Evolutionary conservation across 129 eudicot species (phyloP), one percentile per base, ranked within the genome.

Genomic region (Arctium minus): DNA sequence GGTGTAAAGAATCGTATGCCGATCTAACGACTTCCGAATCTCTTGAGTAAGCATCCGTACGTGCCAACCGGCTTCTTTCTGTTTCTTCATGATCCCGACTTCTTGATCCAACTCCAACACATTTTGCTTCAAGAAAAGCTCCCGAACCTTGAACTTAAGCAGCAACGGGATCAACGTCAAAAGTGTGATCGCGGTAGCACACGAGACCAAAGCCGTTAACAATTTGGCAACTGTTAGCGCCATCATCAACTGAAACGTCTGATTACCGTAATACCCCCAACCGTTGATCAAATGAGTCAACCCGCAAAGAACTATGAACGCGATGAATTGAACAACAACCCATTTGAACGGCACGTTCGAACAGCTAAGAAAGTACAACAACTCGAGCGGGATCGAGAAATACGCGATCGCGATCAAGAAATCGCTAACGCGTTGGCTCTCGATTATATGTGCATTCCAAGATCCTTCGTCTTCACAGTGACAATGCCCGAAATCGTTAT

Each of bases 1-100:
- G 70, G 96, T 91, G 82, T 93, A 91, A 2, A 93, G 13, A 65
- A 93, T 91, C 0, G 91, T 91, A 75, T 93, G 97, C 75, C 88
- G 85, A 82, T 93, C 97, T 80, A 93, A 87, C 7, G 97, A 91
- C 83, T 93, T 93, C 32, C 97, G 77, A 27, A 93, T 93, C 35
- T 93, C 97, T 64, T 93, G 93, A 17, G 96, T 93, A 73, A 91
- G 91, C 97, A 93, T 92, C 7, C 92, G 89, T 50, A 93, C 98
- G 60, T 85, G 88, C 88, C 88, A 85, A 35, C 98, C 83, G 0
- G 97, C 91, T 72, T 94, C 98, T 75, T 87, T 92, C 70, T 92
- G 94, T 67, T 85, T 94, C 87, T 88, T 94, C 91, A 94, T 94
- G 48, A 94, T 83, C 74, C 92, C 93, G 30, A 94, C 97, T 83